phyloP scores from a whole-genome alignment of 441 rosid genomes.

The Hypseocharis bilobata region DNA sequence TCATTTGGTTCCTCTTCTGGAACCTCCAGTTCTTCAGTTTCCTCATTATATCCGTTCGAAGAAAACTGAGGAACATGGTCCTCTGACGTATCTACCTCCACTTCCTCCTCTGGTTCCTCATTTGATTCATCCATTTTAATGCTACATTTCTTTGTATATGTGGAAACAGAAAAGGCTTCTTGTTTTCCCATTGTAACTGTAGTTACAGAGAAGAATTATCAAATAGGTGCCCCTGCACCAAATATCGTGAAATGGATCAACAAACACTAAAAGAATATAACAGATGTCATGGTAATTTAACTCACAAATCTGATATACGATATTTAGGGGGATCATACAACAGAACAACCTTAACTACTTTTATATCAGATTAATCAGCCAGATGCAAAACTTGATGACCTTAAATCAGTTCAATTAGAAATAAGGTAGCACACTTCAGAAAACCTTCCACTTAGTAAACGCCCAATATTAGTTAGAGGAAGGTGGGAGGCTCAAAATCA shows the following conservation, averaged over 20 bases:
- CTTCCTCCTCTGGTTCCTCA: not conserved
- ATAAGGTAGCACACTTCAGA: not conserved
- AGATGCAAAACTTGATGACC: too few species aligned
- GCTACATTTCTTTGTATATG: not conserved
- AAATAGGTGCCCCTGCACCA: not conserved
- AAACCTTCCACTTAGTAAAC: not conserved
- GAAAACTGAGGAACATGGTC: not conserved
- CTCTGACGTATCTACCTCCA: not conserved
- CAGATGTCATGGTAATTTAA: not conserved
- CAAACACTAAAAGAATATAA: not conserved
- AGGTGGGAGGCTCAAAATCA: not conserved
- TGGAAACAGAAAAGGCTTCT: not conserved
- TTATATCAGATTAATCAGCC: not conserved
- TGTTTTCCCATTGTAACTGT: not conserved
- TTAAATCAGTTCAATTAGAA: too few species aligned
- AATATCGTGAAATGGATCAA: not conserved
- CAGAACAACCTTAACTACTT: not conserved
- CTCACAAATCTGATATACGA: not conserved
- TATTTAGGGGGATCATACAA: too few species aligned
- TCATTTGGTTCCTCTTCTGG: not conserved
- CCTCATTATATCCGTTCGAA: not conserved
- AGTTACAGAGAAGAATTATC: not conserved
- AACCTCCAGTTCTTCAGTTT: constrained; percentile 7
- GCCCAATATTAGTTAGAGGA: not conserved
- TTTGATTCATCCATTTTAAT: not conserved